Base-by-base conservation (phyloP, 129 eudicot genomes). In the Mikania micrantha region DNA sequence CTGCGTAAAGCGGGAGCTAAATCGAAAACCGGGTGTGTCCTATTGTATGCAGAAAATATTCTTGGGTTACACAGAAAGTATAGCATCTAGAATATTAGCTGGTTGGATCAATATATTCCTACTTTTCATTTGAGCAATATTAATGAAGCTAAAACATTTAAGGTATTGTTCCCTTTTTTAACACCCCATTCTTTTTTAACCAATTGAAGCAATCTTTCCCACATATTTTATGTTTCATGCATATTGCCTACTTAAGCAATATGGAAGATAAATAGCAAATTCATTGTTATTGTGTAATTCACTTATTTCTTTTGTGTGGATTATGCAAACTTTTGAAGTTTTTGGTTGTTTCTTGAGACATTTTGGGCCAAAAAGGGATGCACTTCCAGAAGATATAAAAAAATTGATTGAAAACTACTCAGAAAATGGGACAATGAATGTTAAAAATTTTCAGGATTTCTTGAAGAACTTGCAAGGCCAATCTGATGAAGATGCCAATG, bases 341-440 rank as follows among this genome's bases (percentile, higher is more conserved):
- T 85, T 81, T 50, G 84, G 81, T 81, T 85, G 86, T 47, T 85
- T 81, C 78, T 17, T 47, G 66, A 78, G 86, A 52, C 53, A 78
- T 38, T 85, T 85, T 69, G 69, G 65, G 77, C 73, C 74, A 58
- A 75, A 44, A 75, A 52, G 45, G 45, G 81, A 76, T 61, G 78
- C 50, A 67, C 82, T 82, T 57, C 86, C 84, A 13, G 72, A 67
- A 27, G 90, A 85, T 63, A 64, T 85, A 11, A 54, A 54, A 54
- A 16, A 11, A 41, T 21, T 67, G 62, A 68, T 85, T 70, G 39
- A 72, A n/a, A 36, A 41, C 4, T 81, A 81, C 80, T 81, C 86
- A 15, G 75, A 75, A 1, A 68, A 78, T 9, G 82, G 82, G 48
- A 36, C 29, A 15, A 85, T 81, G 78, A 78, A 66, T 48, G 27